These are phyloP conservation scores for Aulographum hederae DNA, from an alignment of 2,329 filamentous ascomycete species.

Conservation along the genomic window DNA sequence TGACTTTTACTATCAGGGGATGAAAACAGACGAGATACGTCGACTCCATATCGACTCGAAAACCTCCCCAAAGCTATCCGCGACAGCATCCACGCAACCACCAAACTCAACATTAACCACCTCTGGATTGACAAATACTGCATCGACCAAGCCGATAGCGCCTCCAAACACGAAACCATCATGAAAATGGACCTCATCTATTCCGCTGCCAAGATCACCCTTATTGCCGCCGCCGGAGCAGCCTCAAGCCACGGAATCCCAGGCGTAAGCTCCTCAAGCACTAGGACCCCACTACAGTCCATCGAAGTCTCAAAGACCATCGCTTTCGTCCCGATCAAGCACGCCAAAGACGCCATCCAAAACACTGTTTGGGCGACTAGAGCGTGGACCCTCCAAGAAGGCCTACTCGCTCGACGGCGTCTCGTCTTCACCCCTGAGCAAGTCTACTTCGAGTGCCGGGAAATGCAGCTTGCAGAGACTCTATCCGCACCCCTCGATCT, in stretches of 20 bases:
- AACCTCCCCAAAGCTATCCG: constrained; percentile 8
- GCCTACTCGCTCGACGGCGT: constrained; percentile 3
- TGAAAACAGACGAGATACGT: neutral
- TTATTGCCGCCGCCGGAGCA: constrained; percentile 8
- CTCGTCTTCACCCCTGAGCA: constrained; percentile 4
- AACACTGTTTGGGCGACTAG: constrained; percentile 2
- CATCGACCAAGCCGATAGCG: constrained; percentile 9
- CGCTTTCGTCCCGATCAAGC: neutral
- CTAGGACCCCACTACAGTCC: neutral
- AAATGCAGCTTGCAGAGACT: neutral
- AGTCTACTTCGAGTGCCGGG: constrained; percentile 5
- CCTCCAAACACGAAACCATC: constrained; percentile 7
- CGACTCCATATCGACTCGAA: neutral
- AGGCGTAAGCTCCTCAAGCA: constrained; percentile 5
- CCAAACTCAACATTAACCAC: constrained; percentile 9
- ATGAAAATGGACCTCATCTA: constrained; percentile 12
- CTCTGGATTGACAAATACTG: constrained; percentile 15
- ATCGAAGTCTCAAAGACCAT: neutral
- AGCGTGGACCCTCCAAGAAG: constrained; percentile 6
- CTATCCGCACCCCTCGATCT: neutral
- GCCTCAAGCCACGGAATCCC: constrained; percentile 8
- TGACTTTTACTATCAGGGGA: too few species aligned
- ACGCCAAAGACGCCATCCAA: neutral
- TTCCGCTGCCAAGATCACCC: constrained; percentile 7
- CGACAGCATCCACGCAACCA: constrained; percentile 9